These are phyloP conservation scores for Taxawa tesnikishii DNA, from an alignment of 2,329 filamentous ascomycete species.

Conservation along the genomic window DNA sequence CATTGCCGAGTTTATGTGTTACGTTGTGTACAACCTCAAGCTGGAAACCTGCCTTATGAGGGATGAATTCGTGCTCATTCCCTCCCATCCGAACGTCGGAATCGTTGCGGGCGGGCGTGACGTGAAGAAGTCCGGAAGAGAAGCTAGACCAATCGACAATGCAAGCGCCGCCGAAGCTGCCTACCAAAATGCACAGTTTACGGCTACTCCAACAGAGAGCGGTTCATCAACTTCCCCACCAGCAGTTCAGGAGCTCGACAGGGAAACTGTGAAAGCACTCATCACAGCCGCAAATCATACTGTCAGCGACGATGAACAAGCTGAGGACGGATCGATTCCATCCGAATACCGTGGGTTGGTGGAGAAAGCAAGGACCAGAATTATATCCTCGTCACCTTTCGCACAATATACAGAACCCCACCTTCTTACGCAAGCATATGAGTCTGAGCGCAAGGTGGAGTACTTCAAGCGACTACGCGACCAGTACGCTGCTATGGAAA, in stretches of 20 bases:
- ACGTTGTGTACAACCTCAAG: constrained; percentile 95
- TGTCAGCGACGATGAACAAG: neutral
- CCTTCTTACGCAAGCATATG: constrained; percentile 78
- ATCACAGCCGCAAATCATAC: constrained; percentile 5
- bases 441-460: constrained; percentile 73
- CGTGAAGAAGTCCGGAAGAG: neutral
- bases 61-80: constrained; percentile 81
- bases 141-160: neutral
- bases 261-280: constrained; percentile 3
- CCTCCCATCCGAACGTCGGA: constrained; percentile 27
- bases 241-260: neutral
- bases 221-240: neutral
- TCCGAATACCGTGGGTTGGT: constrained; percentile 95
- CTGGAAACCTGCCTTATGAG: constrained; percentile 88
- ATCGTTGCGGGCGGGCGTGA: neutral
- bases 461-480: constrained; percentile 76
- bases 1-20: constrained; percentile 97
- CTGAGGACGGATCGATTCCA: constrained; percentile 41
- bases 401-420: constrained; percentile 93
- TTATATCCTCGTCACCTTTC: constrained; percentile 89
- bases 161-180: neutral
- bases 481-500: constrained; percentile 43
- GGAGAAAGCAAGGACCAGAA: constrained; percentile 81
- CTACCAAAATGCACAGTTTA: neutral
- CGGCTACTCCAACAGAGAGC: neutral